Base-by-base conservation (phyloP, 164 flowering plant species). In the Kalanchoe fedtschenkoi region DNA sequence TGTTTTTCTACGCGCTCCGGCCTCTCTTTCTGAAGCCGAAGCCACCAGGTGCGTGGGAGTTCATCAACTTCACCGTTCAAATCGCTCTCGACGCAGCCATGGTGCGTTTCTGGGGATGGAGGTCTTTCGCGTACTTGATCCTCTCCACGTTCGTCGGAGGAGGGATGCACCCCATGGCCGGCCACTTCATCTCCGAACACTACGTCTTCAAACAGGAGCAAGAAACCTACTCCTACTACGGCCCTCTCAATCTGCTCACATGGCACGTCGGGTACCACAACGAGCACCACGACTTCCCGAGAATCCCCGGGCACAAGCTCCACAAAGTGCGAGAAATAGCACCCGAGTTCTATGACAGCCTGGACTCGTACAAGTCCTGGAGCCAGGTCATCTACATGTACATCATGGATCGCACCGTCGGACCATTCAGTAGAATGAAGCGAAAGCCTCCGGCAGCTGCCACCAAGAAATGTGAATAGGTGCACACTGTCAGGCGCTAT, bases 161-260 rank as follows among this genome's bases (percentile, higher is more conserved):
- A 1, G 98, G 98, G 24, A 81, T 92, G 95, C 98, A 89, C 65
- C 98, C 98, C 11, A 86, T 89, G 95, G 98, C 98, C 1, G 98
- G 96, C 38, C 96, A 89, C 72, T 89, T 92, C 75, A 87, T 92
- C 60, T 92, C 96, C 0, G 98, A 92, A 44, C 98, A 92, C 69
- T 92, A 92, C 61, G 79, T 89, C 21, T 92, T 92, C 83, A 83
- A 81, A 0, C 85, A 91, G 1, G 80, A 80, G 5, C 96, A 92
- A 68, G 98, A 92, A 70, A 89, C 98, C 0, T 92, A 89, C 62
- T 92, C 96, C 5, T 92, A 89, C 67, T 92, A 92, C 38, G 98
- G 98, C 1, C 96, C 98, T 8, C 70, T 92, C 58, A 92, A 92
- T 65, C 76, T 87, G n/a, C 62, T 92, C 51, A 87, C 98, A 26